These are phyloP conservation scores for Blastomyces emzantsi DNA, from an alignment of 2,329 filamentous ascomycete species.

Conservation along the genomic window DNA sequence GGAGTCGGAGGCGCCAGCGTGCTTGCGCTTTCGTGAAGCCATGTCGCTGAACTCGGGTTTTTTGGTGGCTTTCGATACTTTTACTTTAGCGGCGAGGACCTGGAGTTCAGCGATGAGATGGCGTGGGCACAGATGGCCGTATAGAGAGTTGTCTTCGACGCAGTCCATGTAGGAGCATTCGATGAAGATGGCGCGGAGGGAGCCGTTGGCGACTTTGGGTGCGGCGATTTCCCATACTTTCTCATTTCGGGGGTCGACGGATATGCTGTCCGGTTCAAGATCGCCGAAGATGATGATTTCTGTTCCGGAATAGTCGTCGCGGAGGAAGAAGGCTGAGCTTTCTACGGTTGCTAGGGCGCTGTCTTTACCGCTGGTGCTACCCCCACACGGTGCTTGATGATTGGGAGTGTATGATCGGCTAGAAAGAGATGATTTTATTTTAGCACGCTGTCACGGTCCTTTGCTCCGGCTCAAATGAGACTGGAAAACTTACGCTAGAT, in stretches of 20 bases:
- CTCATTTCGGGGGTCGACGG: constrained; percentile 69
- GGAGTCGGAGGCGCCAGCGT: constrained; percentile 16
- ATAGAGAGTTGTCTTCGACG: constrained; percentile 67
- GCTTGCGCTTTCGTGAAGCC: constrained; percentile 37
- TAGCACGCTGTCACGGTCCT: neutral
- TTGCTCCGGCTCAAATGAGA: neutral
- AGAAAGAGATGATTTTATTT: neutral
- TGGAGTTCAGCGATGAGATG: constrained; percentile 73
- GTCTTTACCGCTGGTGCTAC: constrained; percentile 9
- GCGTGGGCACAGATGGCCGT: constrained; percentile 77
- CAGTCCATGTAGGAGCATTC: constrained; percentile 89
- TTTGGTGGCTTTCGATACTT: constrained; percentile 55
- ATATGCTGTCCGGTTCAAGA: constrained; percentile 83
- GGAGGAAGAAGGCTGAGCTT: constrained; percentile 89
- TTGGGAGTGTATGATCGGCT: constrained; percentile 2
- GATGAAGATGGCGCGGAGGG: constrained; percentile 76
- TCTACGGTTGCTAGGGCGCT: constrained; percentile 41
- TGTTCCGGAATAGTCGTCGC: constrained; percentile 57
- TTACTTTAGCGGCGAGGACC: constrained; percentile 62
- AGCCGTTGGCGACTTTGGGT: constrained; percentile 65
- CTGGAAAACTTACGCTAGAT: constrained; percentile 23
- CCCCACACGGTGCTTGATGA: neutral
- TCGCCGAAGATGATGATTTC: constrained; percentile 94
- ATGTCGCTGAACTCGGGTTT: constrained; percentile 26
- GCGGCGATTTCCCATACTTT: constrained; percentile 82